Percentiles rank a stretch among this genome's conserved stretches.
phyloP scores from a whole-genome alignment of 345 rosid species.

The Lepidium africanum region DNA sequence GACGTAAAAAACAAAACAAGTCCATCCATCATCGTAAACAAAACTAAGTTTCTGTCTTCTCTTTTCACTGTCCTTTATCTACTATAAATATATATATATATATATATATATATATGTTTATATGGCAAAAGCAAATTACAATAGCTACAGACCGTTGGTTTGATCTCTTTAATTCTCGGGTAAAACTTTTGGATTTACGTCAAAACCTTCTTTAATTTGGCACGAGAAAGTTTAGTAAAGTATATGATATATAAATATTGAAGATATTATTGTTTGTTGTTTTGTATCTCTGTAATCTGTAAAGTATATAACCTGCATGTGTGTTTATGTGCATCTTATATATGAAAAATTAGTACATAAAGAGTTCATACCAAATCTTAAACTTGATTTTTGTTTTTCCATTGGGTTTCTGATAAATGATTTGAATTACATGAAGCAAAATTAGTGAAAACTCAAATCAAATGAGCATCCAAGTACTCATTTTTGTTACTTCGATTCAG shows the following conservation, averaged over 20 bases:
- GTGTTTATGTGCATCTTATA: not conserved
- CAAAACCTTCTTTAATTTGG: not conserved
- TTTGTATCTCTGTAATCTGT: not conserved
- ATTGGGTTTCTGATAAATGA: not conserved
- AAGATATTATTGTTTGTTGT: not conserved
- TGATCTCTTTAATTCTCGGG: not conserved
- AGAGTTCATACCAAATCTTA: not conserved
- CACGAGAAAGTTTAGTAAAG: constrained; percentile 15
- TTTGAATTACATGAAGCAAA: not conserved
- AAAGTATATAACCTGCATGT: not conserved
- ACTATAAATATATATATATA: not conserved
- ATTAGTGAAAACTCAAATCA: not conserved
- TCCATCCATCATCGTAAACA: constrained; percentile 17
- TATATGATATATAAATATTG: not conserved
- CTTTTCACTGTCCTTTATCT: constrained; percentile 23
- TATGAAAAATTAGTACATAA: not conserved
- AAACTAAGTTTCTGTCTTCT: constrained; percentile 17
- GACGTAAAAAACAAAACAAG: constrained; percentile 25
- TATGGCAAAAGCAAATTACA: not conserved
- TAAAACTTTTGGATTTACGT: not conserved
- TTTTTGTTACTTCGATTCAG: not conserved
- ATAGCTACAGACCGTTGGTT: constrained; percentile 13
- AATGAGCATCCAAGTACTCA: not conserved
- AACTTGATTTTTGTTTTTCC: not conserved
- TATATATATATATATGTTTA: not conserved